A percentile compares a stretch with the other conserved stretches of the same genome.
Conservation (phyloP, 345 rosid species). For the Hirschfeldia incana region DNA sequence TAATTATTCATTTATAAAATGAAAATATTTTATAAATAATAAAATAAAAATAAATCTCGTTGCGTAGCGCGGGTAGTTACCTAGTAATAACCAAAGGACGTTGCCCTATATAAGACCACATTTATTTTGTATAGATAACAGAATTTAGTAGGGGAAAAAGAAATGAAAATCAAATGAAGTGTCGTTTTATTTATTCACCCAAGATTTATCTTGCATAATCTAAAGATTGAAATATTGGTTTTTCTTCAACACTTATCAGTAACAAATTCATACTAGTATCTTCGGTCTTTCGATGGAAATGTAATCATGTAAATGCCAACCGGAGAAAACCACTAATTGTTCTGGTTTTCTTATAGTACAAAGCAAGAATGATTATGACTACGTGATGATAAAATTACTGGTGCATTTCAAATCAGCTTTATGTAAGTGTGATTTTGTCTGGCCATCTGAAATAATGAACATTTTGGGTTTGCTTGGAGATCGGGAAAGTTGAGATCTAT, state of each 20-base stretch:
- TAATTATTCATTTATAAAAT: too few relatives aligned
- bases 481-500: constrained; percentile 35
- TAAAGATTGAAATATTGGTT: neutral
- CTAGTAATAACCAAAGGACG: too few relatives aligned
- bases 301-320: neutral
- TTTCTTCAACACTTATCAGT: neutral
- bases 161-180: neutral
- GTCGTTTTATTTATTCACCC: neutral
- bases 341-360: constrained; percentile 16
- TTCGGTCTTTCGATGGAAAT: neutral
- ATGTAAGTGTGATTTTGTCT: constrained; percentile 30
- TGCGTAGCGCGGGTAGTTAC: too few relatives aligned
- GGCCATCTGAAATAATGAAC: constrained; percentile 23
- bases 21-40: too few relatives aligned
- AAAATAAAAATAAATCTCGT: too few relatives aligned
- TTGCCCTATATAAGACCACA: neutral
- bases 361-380: constrained; percentile 35
- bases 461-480: constrained; percentile 39
- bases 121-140: neutral
- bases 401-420: constrained; percentile 36
- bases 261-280: neutral
- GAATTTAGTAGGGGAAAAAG: neutral
- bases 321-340: neutral
- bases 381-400: constrained; percentile 20
- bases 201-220: neutral